These are phyloP conservation scores for Spinellus fusiger DNA, from an alignment of 192 early-diverging fungal genomes.

Conservation along the genomic window DNA sequence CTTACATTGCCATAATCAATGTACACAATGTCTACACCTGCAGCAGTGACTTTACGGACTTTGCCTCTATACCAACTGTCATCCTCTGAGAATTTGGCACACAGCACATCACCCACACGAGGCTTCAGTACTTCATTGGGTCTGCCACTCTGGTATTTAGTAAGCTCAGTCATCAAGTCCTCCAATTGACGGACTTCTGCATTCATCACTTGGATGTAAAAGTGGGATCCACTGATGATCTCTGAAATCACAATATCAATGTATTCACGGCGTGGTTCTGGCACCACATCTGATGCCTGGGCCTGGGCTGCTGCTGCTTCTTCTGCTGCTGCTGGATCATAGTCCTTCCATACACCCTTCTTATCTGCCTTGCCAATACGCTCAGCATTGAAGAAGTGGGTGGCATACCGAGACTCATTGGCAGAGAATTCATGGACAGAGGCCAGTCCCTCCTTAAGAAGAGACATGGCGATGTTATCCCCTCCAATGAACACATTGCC, in stretches of 20 bases:
- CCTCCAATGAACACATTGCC: slow-evolving; percentile 73
- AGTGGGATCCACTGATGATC: slow-evolving; percentile 46
- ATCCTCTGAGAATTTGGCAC: slow-evolving; percentile 85
- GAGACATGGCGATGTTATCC: slow-evolving; percentile 65
- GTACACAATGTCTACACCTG: slow-evolving; percentile 71
- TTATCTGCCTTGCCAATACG: slow-evolving; percentile 60
- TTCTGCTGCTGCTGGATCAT: slow-evolving; percentile 35
- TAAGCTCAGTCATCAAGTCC: slow-evolving; percentile 78
- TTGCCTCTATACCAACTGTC: slow-evolving; percentile 89
- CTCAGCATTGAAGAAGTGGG: slow-evolving; percentile 73
- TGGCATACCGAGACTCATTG: slow-evolving; percentile 67
- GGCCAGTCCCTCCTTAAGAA: slow-evolving; percentile 82
- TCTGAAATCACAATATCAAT: slow-evolving; percentile 70
- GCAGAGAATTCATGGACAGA: slow-evolving; percentile 79
- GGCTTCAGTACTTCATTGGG: slow-evolving; percentile 47
- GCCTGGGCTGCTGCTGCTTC: slow-evolving; percentile 35
- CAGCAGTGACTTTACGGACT: slow-evolving; percentile 57
- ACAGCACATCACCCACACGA: slow-evolving; percentile 61
- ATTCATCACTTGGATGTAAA: slow-evolving; percentile 61
- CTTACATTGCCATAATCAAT: slow-evolving; percentile 91
- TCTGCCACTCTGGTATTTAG: slow-evolving; percentile 46
- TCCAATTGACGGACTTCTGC: slow-evolving; percentile 64
- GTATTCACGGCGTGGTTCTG: slow-evolving; percentile 62
- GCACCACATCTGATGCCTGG: slow-evolving; percentile 33
- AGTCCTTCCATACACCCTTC: slow-evolving; percentile 70